Conservation (phyloP, 2,329 filamentous ascomycete genomes). For the Cyclaneusma minus region DNA sequence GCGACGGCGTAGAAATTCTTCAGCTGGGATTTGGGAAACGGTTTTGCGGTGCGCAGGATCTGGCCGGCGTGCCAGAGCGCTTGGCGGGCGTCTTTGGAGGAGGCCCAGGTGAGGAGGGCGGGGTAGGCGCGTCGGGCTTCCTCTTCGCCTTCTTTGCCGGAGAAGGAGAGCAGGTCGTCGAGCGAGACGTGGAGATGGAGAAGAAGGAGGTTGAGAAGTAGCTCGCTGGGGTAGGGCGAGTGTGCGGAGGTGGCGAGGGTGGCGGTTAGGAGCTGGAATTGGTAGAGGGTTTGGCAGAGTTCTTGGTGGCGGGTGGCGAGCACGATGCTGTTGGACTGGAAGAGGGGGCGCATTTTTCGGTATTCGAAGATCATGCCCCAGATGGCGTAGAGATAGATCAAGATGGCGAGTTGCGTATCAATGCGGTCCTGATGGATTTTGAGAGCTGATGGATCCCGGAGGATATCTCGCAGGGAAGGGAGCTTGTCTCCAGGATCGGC, state of each 20-base stretch:
- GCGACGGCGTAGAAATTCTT: constrained; percentile 54
- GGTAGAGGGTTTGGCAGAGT: constrained; percentile 38
- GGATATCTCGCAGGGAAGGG: constrained; percentile 37
- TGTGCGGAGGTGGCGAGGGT: constrained; percentile 6
- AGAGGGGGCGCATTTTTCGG: constrained; percentile 25
- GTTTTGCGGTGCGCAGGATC: constrained; percentile 42
- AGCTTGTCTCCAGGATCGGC: constrained; percentile 24
- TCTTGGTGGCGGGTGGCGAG: constrained; percentile 44
- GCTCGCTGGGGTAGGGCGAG: constrained; percentile 14
- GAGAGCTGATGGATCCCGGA: constrained; percentile 39
- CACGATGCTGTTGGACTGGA: constrained; percentile 26
- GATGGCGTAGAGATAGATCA: constrained; percentile 47
- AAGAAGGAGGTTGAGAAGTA: constrained; percentile 32
- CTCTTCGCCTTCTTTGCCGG: constrained; percentile 51
- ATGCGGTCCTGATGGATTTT: constrained; percentile 31
- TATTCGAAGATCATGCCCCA: constrained; percentile 54
- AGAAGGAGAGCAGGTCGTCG: constrained; percentile 51
- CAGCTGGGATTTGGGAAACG: constrained; percentile 35
- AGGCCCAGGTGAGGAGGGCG: constrained; percentile 41
- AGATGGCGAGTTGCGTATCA: constrained; percentile 39
- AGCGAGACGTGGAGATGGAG: constrained; percentile 50
- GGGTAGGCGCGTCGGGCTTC: constrained; percentile 45
- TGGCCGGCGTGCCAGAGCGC: constrained; percentile 56
- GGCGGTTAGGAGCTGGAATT: constrained; percentile 24
- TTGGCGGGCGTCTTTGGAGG: constrained; percentile 36